These are phyloP conservation scores for Drechslera avenae DNA, from an alignment of 2,329 filamentous ascomycete species.

Conservation along the genomic window DNA sequence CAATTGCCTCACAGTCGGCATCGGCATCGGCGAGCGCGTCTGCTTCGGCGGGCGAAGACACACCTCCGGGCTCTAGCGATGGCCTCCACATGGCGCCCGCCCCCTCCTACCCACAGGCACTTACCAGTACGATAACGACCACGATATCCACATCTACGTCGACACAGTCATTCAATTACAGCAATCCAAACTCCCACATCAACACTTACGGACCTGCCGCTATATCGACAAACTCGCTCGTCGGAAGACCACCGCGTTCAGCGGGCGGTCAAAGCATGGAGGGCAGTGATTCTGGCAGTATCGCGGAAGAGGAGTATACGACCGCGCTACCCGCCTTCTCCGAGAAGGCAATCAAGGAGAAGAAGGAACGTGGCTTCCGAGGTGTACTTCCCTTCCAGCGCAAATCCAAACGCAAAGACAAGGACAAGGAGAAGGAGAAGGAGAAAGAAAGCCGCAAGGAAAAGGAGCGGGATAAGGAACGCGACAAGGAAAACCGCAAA, in stretches of 20 bases:
- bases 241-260: slow-evolving; percentile 33
- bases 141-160: slow-evolving; percentile 18
- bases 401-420: slow-evolving; percentile 42
- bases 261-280: slow-evolving; percentile 36
- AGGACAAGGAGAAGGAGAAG: slow-evolving; percentile 33
- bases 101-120: slow-evolving; percentile 38
- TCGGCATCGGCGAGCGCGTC: slow-evolving; percentile 40
- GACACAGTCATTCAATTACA: slow-evolving; percentile 23
- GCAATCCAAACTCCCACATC: slow-evolving; percentile 35
- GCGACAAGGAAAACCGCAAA: slow-evolving; percentile 22
- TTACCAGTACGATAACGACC: slow-evolving; percentile 30
- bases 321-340: slow-evolving; percentile 46
- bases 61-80: slow-evolving; percentile 45
- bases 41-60: slow-evolving; percentile 43
- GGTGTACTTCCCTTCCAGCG: slow-evolving; percentile 47
- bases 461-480: slow-evolving; percentile 14
- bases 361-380: slow-evolving; percentile 48
- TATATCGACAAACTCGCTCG: slow-evolving; percentile 26
- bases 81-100: slow-evolving; percentile 43
- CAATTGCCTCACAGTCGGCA: slow-evolving; percentile 33
- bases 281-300: slow-evolving; percentile 44
- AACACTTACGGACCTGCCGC: slow-evolving; percentile 26
- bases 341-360: slow-evolving; percentile 40
- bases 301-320: slow-evolving; percentile 46
- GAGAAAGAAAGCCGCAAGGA: slow-evolving; percentile 15